phyloP scores from a whole-genome alignment of 208 protist genomes.

The Leishmania major region DNA sequence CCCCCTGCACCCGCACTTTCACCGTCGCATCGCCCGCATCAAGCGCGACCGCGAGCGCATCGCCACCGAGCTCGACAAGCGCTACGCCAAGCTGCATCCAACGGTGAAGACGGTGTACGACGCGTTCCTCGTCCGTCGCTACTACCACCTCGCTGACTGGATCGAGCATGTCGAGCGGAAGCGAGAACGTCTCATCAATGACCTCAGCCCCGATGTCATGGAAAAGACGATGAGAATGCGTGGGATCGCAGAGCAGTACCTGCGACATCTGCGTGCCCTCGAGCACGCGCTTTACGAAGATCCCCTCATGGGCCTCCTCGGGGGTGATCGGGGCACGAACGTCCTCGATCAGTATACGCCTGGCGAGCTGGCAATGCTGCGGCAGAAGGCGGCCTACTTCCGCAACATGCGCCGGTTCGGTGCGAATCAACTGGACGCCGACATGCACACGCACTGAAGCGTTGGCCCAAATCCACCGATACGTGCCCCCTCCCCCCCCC shows the following conservation, averaged over 20 bases:
- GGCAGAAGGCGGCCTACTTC: conserved; percentile 86
- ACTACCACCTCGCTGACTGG: conserved; percentile 85
- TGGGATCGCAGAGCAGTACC: conserved; percentile 52
- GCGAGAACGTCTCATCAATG: conserved; percentile 57
- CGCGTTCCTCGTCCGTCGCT: conserved; percentile 81
- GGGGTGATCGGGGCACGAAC: conserved; percentile 27
- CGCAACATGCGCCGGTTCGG: conserved; percentile 80
- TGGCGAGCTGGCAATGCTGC: conserved; percentile 76
- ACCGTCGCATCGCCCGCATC: conserved; percentile 56
- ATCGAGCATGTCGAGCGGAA: conserved; percentile 76
- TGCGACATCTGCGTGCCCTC: conserved; percentile 57
- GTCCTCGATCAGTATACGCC: conserved; percentile 54
- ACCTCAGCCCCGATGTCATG: conserved; percentile 71
- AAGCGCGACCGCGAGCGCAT: conserved; percentile 71
- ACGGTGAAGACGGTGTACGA: conserved; percentile 88
- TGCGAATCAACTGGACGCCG: conserved; percentile 74
- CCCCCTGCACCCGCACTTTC: conserved; percentile 81
- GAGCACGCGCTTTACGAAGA: conserved; percentile 59
- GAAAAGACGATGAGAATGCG: conserved; percentile 40
- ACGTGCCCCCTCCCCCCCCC: no score
- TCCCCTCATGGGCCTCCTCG: conserved; percentile 56
- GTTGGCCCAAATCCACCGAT: not conserved
- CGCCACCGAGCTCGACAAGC: conserved; percentile 64
- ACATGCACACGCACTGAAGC: conserved; percentile 69
- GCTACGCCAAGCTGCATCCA: conserved; percentile 77